A percentile compares a stretch with the other conserved stretches of the same genome.
phyloP scores from a whole-genome alignment of 1,139 yeast species.

The Magnusiomyces clavatus region DNA sequence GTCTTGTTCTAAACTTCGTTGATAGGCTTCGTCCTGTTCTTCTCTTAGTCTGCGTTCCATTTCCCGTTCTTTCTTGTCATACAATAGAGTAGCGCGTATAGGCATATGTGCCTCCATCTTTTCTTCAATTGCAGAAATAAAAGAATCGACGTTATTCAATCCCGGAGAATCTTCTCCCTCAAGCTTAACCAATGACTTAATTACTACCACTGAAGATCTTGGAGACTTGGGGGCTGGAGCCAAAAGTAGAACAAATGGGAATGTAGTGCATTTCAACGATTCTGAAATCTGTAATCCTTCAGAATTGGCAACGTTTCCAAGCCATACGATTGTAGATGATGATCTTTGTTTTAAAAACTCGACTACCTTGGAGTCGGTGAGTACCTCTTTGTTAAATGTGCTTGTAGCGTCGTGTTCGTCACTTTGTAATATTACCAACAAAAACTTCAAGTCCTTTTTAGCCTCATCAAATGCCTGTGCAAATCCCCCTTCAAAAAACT shows the following conservation, averaged over 20 bases:
- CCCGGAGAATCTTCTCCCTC: slow-evolving; percentile 43
- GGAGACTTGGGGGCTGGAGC: slow-evolving; percentile 40
- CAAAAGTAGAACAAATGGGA: slow-evolving; percentile 73
- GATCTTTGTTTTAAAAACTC: slow-evolving; percentile 38
- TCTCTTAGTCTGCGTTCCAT: slow-evolving; percentile 52
- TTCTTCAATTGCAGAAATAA: slow-evolving; percentile 28
- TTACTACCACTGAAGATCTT: slow-evolving; percentile 30
- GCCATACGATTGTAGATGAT: slow-evolving; percentile 65
- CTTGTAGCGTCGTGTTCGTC: slow-evolving; percentile 59
- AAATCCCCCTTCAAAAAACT: slow-evolving; percentile 65
- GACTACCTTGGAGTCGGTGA: slow-evolving; percentile 48
- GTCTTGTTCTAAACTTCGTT: slow-evolving; percentile 57
- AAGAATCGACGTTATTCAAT: slow-evolving; percentile 27
- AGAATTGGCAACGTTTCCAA: slow-evolving; percentile 71
- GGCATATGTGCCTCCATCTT: slow-evolving; percentile 50
- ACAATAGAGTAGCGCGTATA: slow-evolving; percentile 48
- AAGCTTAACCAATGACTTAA: slow-evolving; percentile 55
- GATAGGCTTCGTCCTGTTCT: slow-evolving; percentile 75
- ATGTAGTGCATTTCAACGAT: slow-evolving; percentile 61
- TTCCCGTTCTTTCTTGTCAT: slow-evolving; percentile 55
- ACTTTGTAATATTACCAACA: slow-evolving; percentile 67
- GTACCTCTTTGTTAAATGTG: slow-evolving; percentile 47
- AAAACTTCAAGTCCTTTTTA: slow-evolving; percentile 58
- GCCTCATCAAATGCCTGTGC: slow-evolving; percentile 66
- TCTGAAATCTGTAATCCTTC: slow-evolving; percentile 84